Evolutionary conservation across 192 early-diverging fungal genomes (phyloP).

Genomic region (Thoreauomyces humboldtii): DNA sequence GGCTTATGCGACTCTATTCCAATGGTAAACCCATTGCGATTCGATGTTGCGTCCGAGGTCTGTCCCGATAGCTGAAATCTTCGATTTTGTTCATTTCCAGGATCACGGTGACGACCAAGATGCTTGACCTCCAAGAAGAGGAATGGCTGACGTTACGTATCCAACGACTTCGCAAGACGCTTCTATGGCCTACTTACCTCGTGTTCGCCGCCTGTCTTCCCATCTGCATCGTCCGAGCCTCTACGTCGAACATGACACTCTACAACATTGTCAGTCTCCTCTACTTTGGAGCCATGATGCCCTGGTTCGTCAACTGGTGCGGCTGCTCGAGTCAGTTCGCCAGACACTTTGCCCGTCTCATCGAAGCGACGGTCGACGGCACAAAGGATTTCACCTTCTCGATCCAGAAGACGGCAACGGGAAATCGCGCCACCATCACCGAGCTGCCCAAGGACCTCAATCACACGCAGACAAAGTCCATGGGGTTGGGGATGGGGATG

Average conservation of each 20-base stretch:
- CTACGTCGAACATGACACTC: neutral
- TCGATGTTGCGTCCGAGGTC: too few species aligned
- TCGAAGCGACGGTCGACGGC: conserved; percentile 10
- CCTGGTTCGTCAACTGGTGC: conserved; percentile 20
- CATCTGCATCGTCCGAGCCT: conserved; percentile 7
- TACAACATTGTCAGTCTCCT: conserved; percentile 9
- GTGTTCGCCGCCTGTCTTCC: conserved; percentile 15
- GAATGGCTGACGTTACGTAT: conserved; percentile 2
- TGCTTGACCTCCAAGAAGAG: conserved; percentile 19
- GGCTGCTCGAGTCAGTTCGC: conserved; percentile 16
- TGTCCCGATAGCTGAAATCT: too few species aligned
- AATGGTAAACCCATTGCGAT: too few species aligned
- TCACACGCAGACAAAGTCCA: neutral
- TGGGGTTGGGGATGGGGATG: neutral
- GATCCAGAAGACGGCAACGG: neutral
- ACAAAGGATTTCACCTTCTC: conserved; percentile 4
- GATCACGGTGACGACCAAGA: conserved; percentile 18
- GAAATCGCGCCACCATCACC: neutral
- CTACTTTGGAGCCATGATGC: conserved; percentile 16
- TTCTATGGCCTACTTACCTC: conserved; percentile 7
- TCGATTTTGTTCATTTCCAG: too few species aligned
- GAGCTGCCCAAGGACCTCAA: neutral
- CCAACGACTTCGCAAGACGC: conserved; percentile 14
- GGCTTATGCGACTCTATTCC: conserved; percentile 14
- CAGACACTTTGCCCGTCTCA: conserved; percentile 12